Conservation (phyloP, 2,329 filamentous ascomycete species). For the Fusarium sp. region DNA sequence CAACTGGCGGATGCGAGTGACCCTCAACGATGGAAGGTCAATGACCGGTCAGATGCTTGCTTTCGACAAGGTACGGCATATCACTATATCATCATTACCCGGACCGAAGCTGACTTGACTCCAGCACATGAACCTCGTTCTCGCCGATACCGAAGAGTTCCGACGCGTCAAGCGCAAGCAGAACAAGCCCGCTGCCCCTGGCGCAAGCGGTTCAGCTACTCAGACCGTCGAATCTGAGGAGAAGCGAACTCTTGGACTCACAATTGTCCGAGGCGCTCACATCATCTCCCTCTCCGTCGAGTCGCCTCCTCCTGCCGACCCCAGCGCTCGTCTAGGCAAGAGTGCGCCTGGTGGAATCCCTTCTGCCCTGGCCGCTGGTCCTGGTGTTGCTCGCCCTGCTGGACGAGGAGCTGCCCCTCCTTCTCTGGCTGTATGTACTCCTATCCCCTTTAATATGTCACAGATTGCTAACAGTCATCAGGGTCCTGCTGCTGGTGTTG, state of each 20-base stretch:
- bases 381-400: slow-evolving; percentile 90
- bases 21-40: slow-evolving; percentile 92
- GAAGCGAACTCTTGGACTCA: slow-evolving; percentile 95
- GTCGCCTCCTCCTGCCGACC: slow-evolving; percentile 93
- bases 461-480: slow-evolving; percentile 50
- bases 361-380: slow-evolving; percentile 81
- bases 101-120: slow-evolving; percentile 23
- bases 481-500: slow-evolving; percentile 89
- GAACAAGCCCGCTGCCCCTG: slow-evolving; percentile 76
- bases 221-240: slow-evolving; percentile 90
- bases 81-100: neutral
- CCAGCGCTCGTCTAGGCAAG: slow-evolving; percentile 87
- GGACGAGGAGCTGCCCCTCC: slow-evolving; percentile 81
- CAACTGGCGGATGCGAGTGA: slow-evolving; percentile 99
- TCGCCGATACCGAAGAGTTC: slow-evolving; percentile 98
- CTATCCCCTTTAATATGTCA: neutral
- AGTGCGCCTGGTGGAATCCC: slow-evolving; percentile 76
- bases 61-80: slow-evolving; percentile 85
- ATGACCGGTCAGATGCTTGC: slow-evolving; percentile 99
- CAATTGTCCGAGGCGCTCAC: slow-evolving; percentile 93
- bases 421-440: slow-evolving; percentile 76
- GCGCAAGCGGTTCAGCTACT: slow-evolving; percentile 69
- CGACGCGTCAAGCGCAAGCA: slow-evolving; percentile 89
- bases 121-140: slow-evolving; percentile 98
- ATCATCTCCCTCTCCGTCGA: slow-evolving; percentile 97